phyloP scores from a whole-genome alignment of 108 stramenopile genomes.

The Nannochloropsis granulata region DNA sequence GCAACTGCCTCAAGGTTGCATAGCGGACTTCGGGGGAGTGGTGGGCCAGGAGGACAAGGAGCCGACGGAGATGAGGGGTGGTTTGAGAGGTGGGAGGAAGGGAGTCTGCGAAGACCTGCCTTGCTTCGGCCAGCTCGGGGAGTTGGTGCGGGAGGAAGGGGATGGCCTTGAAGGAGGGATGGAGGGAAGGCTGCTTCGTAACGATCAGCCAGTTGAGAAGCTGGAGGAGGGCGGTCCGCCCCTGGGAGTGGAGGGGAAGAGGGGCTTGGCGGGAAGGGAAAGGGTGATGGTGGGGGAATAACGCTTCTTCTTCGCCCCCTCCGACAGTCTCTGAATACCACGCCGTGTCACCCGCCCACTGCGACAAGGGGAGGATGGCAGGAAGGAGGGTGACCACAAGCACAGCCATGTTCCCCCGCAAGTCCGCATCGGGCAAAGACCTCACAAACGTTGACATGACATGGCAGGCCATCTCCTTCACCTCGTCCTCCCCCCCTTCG shows the following conservation, averaged over 20 bases:
- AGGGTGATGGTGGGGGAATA: neutral
- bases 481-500: neutral
- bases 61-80: neutral
- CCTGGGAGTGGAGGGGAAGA: neutral
- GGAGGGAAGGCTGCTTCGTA: neutral
- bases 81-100: neutral
- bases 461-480: neutral
- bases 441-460: neutral
- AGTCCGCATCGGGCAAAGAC: neutral
- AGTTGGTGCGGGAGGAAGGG: neutral
- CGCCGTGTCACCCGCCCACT: neutral
- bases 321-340: neutral
- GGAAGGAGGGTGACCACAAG: neutral
- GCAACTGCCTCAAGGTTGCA: neutral
- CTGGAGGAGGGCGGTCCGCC: neutral
- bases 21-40: neutral
- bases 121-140: neutral
- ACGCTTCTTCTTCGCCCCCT: neutral
- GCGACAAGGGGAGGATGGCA: neutral
- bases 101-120: neutral
- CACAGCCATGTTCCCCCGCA: neutral
- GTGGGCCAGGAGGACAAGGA: neutral
- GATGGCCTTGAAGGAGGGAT: neutral
- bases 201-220: neutral
- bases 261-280: neutral